Evolutionary conservation across 108 stramenopile genomes (phyloP).

Genomic region (Nitzschia sp.): DNA sequence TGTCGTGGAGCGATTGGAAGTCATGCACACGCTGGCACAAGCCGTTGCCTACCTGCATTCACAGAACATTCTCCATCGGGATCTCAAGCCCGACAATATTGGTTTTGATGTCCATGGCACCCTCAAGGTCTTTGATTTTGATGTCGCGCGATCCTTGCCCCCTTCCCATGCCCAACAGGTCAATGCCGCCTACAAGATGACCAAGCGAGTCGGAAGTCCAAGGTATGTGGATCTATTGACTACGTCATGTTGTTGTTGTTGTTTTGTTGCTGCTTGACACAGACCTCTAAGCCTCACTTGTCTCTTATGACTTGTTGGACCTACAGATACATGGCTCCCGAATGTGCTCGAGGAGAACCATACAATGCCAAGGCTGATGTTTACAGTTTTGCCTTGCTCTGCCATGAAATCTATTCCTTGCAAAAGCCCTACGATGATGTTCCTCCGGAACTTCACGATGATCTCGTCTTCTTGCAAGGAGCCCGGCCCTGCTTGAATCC

Average conservation of each 20-base stretch:
- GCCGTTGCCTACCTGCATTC: constrained; percentile 50
- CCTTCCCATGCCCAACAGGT: not conserved
- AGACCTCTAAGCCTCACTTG: not conserved
- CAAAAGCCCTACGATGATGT: constrained; percentile 28
- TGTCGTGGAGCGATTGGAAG: constrained; percentile 19
- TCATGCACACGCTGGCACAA: constrained; percentile 26
- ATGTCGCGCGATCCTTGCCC: constrained; percentile 30
- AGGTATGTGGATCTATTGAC: constrained; percentile 42
- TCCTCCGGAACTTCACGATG: constrained; percentile 27
- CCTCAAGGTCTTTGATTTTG: constrained; percentile 51
- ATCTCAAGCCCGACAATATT: constrained; percentile 71
- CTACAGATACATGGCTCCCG: constrained; percentile 63
- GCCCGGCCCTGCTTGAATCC: constrained; percentile 20
- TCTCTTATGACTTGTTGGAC: constrained; percentile 51
- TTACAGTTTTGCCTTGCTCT: constrained; percentile 43
- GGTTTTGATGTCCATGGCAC: constrained; percentile 51
- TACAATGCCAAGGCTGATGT: constrained; percentile 75
- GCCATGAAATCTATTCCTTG: constrained; percentile 38
- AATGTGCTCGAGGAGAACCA: constrained; percentile 55
- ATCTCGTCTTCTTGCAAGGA: constrained; percentile 24
- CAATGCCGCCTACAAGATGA: constrained; percentile 27
- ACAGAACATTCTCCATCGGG: constrained; percentile 44
- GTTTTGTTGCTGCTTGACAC: not conserved
- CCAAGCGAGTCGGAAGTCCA: constrained; percentile 42
- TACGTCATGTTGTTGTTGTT: constrained; percentile 19